Evolutionary conservation across 495 filamentous ascomycete species (phyloP), one percentile per base, ranked within the genome.

Genomic region (Penicilliopsis zonata): DNA sequence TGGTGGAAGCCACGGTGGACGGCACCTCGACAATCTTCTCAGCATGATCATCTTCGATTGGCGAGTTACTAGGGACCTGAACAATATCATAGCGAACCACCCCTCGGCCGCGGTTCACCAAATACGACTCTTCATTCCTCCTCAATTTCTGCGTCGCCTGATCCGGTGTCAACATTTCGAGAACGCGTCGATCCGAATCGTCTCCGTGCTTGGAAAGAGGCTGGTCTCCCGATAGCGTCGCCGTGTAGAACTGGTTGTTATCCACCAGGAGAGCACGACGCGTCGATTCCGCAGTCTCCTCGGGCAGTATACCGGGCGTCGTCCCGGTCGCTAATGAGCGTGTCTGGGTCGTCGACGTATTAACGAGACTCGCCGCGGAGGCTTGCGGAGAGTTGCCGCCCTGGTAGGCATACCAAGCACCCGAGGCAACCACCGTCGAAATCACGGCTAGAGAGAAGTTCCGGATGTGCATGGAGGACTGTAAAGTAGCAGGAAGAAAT

Each of bases 11-110:
- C 22, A 72, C 61, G 32, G 53, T 63, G 16, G 70, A 55, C 2
- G 82, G 77, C 9, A 94, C 70, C 57, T 98, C 86, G 24, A 96
- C 82, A 38, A 96, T 92, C 70, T 93, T 92, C 61, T 96, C 92
- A 18, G 80, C 76, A 51, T 99, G 90, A 49, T 99, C 90, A 48
- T 99, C 90, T 57, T 99, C 90, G 37, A 99, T 99, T 1, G 90
- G 90, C 41, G 94, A 83, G 52, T 99, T 99, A 55, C 84, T 93
- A 2, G 86, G 79, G 36, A 96, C 70, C 55, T 96, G 90, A 14
- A 85, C 82, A n/a, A 94, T 67, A 55, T 99, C 90, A 48, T 99
- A 99, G 26, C 90, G 75, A 40, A 94, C 76, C 21, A 99, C 87
- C 12, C 90, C 90, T 48, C 82, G 70, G 15, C 88, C 90, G 28